These are phyloP conservation scores for Tylopilus sp. DNA, from an alignment of 768 basidiomycete species.

Conservation along the genomic window DNA sequence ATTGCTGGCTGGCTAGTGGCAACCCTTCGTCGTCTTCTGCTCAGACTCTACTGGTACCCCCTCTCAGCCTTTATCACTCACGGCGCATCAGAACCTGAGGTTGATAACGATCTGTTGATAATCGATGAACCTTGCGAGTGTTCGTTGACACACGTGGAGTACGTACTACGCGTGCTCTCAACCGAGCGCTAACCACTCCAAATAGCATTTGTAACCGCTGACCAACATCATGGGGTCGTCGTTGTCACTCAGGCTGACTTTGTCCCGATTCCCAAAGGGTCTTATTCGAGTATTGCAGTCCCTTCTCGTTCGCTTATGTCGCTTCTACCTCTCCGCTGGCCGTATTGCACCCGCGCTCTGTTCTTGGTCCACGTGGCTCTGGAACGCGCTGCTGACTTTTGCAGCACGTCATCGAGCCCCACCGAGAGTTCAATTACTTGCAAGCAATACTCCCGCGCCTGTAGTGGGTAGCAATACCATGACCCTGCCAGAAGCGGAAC, in stretches of 20 bases:
- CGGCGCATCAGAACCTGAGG: too few species aligned
- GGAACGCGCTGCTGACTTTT: neutral
- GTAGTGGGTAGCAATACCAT: neutral
- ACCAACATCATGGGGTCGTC: neutral
- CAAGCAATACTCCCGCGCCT: neutral
- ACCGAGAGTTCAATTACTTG: neutral
- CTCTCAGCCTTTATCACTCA: too few species aligned
- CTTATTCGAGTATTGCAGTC: conserved; percentile 1
- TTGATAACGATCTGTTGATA: too few species aligned
- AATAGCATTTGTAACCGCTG: too few species aligned
- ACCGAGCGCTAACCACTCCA: too few species aligned
- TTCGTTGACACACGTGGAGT: too few species aligned
- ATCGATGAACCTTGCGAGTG: too few species aligned
- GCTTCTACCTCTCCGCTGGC: neutral
- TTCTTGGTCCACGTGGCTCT: conserved; percentile 1
- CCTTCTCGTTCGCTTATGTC: conserved; percentile 1
- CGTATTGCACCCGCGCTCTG: conserved; percentile 1
- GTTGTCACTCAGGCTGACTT: neutral
- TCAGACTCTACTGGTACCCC: too few species aligned
- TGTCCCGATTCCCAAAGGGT: neutral
- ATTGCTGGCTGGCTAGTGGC: too few species aligned
- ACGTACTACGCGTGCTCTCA: too few species aligned
- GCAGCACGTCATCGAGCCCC: neutral
- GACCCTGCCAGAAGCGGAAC: neutral
- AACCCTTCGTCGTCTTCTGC: too few species aligned